Percentiles rank a stretch among this genome's conserved stretches.
Conservation (phyloP, 2,329 filamentous ascomycete species). For the Penicillium oxalicum region DNA sequence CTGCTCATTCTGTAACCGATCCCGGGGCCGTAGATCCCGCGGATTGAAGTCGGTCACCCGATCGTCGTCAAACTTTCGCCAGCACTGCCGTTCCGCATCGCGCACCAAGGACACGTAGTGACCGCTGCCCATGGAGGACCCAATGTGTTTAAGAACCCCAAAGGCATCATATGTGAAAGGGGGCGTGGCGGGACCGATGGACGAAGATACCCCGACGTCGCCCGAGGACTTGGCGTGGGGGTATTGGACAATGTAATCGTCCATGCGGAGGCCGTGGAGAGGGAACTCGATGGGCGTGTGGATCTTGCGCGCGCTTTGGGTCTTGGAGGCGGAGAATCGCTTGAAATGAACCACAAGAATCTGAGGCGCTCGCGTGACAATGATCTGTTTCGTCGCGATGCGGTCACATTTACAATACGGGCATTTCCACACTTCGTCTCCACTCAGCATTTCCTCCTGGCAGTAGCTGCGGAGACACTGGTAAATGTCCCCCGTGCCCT, state of each 20-base stretch:
- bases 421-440: conserved; percentile 66
- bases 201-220: conserved; percentile 45
- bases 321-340: conserved; percentile 56
- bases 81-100: conserved; percentile 52
- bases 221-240: conserved; percentile 25
- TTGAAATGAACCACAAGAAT: conserved; percentile 74
- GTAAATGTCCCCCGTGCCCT: conserved; percentile 55
- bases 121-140: conserved; percentile 61
- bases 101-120: conserved; percentile 74
- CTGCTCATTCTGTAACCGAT: conserved; percentile 55
- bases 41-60: conserved; percentile 53
- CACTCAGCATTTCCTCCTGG: conserved; percentile 59
- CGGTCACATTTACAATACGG: conserved; percentile 65
- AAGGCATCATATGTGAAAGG: conserved; percentile 80
- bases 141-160: conserved; percentile 72
- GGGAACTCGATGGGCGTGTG: conserved; percentile 70
- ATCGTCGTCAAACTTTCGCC: conserved; percentile 58
- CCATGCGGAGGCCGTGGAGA: conserved; percentile 61
- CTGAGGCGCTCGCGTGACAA: conserved; percentile 71
- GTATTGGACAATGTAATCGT: conserved; percentile 53
- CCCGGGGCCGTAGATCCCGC: conserved; percentile 41
- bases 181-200: conserved; percentile 39
- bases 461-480: conserved; percentile 67
- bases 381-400: conserved; percentile 63
- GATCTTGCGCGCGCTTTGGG: conserved; percentile 59